These are phyloP conservation scores for Debaryomyces subglobosus DNA, from an alignment of 1,139 yeast species.

Conservation along the genomic window DNA sequence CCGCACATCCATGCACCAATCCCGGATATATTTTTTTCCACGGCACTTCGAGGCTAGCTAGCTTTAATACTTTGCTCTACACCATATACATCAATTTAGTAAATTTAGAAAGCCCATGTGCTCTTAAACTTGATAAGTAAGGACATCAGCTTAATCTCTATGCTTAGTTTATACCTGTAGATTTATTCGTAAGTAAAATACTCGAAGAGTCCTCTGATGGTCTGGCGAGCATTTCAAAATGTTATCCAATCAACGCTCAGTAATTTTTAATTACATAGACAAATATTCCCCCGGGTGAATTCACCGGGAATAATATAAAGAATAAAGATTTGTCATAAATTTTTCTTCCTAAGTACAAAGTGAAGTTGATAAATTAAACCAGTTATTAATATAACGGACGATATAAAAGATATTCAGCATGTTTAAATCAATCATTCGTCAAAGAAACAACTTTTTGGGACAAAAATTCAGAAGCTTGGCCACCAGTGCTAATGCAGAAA, in stretches of 20 bases:
- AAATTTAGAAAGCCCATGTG: neutral
- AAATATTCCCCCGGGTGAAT: conserved; percentile 7
- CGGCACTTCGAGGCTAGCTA: neutral
- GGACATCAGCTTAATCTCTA: neutral
- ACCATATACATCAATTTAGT: neutral
- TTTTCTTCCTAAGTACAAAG: conserved; percentile 1
- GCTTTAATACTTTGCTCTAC: neutral
- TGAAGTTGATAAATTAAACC: neutral
- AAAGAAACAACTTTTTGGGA: conserved; percentile 28
- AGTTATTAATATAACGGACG: neutral
- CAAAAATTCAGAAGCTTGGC: conserved; percentile 40
- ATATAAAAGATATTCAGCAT: conserved; percentile 10
- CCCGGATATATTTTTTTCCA: conserved; percentile 1
- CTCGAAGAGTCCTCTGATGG: neutral
- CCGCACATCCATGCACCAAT: neutral
- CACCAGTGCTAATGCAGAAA: conserved; percentile 38
- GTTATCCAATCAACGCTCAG: conserved; percentile 7
- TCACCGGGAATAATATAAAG: conserved; percentile 8
- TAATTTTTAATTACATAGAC: conserved; percentile 6
- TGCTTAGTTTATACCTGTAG: neutral
- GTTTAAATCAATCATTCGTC: conserved; percentile 23
- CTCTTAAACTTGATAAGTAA: neutral
- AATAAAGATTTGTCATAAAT: conserved; percentile 4
- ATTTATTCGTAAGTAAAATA: neutral
- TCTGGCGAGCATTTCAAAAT: conserved; percentile 1